Conservation (phyloP, 2,329 filamentous ascomycete genomes). For the Aureobasidium sp. region DNA sequence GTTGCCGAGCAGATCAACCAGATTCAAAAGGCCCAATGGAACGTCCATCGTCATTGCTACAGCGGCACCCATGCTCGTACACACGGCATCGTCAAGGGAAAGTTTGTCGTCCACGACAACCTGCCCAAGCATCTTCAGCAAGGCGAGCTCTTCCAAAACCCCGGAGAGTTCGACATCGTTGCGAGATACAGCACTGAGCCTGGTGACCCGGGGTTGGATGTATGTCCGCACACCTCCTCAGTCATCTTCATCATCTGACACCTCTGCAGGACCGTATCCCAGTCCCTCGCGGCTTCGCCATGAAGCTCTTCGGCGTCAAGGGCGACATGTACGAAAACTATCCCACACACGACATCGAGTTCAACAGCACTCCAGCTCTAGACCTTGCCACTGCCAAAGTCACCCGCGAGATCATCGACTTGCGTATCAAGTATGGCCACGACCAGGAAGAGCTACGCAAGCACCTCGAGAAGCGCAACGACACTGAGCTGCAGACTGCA, state of each 20-base stretch:
- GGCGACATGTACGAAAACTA: slow-evolving; percentile 36
- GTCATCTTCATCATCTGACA: not conserved
- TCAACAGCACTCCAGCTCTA: slow-evolving; percentile 43
- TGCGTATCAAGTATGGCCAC: slow-evolving; percentile 35
- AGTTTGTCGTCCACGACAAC: slow-evolving; percentile 36
- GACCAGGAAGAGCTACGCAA: slow-evolving; percentile 36
- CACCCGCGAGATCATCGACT: slow-evolving; percentile 38
- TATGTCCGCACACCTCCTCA: too few species aligned
- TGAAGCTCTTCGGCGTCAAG: slow-evolving; percentile 45
- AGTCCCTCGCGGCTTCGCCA: slow-evolving; percentile 41
- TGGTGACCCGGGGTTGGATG: slow-evolving; percentile 34
- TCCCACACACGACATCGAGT: slow-evolving; percentile 41
- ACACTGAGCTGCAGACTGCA: slow-evolving; percentile 35
- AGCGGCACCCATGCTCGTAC: slow-evolving; percentile 41
- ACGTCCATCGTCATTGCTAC: slow-evolving; percentile 35
- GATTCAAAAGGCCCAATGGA: slow-evolving; percentile 40
- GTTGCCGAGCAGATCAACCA: slow-evolving; percentile 41
- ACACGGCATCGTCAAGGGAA: slow-evolving; percentile 44
- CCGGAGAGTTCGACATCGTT: slow-evolving; percentile 29
- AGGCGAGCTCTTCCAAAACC: slow-evolving; percentile 32
- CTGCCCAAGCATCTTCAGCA: slow-evolving; percentile 40
- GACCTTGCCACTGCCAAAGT: slow-evolving; percentile 42
- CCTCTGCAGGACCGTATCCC: slow-evolving; percentile 32
- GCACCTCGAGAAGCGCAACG: slow-evolving; percentile 33
- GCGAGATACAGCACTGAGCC: slow-evolving; percentile 36